Conservation (phyloP, 78 protist genomes). For the Dictyostelium firmibasis region DNA sequence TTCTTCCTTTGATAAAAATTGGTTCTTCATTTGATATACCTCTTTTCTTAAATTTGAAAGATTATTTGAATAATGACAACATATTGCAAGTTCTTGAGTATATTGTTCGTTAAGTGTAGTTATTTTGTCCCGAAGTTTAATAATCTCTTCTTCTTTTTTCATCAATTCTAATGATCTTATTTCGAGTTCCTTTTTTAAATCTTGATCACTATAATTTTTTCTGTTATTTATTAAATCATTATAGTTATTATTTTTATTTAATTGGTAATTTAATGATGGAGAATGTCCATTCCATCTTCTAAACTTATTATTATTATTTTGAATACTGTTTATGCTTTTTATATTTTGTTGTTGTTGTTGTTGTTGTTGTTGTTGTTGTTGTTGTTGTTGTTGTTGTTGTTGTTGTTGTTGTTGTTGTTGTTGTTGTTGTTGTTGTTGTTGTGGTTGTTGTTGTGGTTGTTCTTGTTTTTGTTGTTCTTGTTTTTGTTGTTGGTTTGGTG, state of each 20-base stretch:
- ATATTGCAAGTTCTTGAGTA: constrained; percentile 25
- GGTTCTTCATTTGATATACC: neutral
- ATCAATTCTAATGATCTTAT: neutral
- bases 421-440: neutral
- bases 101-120: constrained; percentile 1
- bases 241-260: neutral
- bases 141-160: constrained; percentile 63
- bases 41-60: constrained; percentile 47
- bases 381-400: too few species aligned
- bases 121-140: neutral
- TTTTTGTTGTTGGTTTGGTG: neutral
- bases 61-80: constrained; percentile 30
- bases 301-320: neutral
- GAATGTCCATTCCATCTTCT: neutral
- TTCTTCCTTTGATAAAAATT: constrained; percentile 39
- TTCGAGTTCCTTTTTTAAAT: constrained; percentile 46
- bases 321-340: too few species aligned
- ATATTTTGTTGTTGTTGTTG: too few species aligned
- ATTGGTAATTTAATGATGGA: neutral
- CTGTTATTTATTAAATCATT: neutral
- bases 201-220: neutral
- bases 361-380: too few species aligned
- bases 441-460: neutral
- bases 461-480: neutral
- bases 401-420: neutral